A percentile compares a stretch with the other conserved stretches of the same genome.
Evolutionary conservation across 306 rosid species (phyloP).

Genomic region (Mimosa pudica): DNA sequence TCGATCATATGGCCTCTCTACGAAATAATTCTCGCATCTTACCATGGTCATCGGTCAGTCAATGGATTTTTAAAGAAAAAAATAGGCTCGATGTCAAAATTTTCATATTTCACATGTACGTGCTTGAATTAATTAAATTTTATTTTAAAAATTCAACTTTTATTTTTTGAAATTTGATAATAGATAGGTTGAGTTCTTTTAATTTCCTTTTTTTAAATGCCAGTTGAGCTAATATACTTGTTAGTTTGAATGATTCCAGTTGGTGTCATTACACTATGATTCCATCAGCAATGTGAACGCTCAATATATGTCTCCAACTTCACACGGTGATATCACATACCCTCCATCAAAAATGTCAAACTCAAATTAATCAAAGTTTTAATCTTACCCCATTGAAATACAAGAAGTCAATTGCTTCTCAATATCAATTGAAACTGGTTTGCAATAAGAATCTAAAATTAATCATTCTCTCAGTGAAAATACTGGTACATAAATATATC

Average conservation of each 20-base stretch:
- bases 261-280: background rate
- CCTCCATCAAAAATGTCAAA: background rate
- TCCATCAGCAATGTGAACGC: background rate
- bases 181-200: no score
- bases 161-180: no score
- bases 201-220: no score
- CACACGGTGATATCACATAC: background rate
- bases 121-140: background rate
- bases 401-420: background rate
- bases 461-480: background rate
- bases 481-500: no score
- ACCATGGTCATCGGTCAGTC: no score
- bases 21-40: no score
- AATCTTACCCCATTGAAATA: background rate
- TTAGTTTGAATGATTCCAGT: no score
- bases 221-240: background rate
- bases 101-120: background rate
- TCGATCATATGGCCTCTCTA: background rate
- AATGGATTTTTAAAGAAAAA: no score
- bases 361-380: background rate
- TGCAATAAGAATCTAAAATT: background rate
- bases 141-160: background rate
- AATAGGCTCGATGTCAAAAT: background rate
- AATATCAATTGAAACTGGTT: no score
- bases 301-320: background rate